Base-by-base conservation (phyloP, 2,329 filamentous ascomycete genomes). In the Pestalotiopsis sp. region DNA sequence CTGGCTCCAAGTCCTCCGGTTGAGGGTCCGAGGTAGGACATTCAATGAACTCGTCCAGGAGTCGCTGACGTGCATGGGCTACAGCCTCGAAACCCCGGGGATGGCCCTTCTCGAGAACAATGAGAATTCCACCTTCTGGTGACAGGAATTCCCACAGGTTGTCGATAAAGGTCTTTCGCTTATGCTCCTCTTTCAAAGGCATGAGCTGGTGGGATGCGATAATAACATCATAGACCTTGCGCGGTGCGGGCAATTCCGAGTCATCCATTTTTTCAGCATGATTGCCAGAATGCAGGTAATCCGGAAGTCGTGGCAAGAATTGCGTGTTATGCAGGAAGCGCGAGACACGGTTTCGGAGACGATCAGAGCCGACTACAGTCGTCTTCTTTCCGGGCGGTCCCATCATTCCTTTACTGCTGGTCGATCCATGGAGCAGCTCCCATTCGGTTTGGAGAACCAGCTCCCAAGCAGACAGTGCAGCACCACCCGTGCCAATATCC, bases 31-130 rank as follows among this genome's bases (percentile, higher is more conserved):
- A 77, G 27, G 68, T 70, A 49, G 74, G 75, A 39, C 72, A 75
- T 68, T 82, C 77, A 27, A 85, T 85, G 77, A 93, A 91, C 59
- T 92, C 89, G 70, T 92, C 88, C 0, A 98, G 84, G 0, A 99
- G 83, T 69, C 93, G 89, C 57, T 94, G 87, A 64, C 96, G 90
- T 5, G 95, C 94, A 62, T 92, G 92, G 12, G 94, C 95, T 56
- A 99, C 89, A 14, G 93, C 93, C 78, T 98, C 96, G 73, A 99
- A 99, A 0, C 96, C 96, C 58, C 93, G 90, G 13, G 94, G 93
- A 13, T 97, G 89, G 0, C 94, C 96, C 79, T 98, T 98, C 79
- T 99, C 96, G 25, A 98, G 82, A 3, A 98, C 81, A 63, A 98
- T 88, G 4, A 99, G 85, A 14, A 99, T 88, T 45, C 96, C 96